Percentiles rank a stretch among this genome's conserved stretches.
Conservation (phyloP, 78 protist genomes). For the Emiliania huxleyi region DNA sequence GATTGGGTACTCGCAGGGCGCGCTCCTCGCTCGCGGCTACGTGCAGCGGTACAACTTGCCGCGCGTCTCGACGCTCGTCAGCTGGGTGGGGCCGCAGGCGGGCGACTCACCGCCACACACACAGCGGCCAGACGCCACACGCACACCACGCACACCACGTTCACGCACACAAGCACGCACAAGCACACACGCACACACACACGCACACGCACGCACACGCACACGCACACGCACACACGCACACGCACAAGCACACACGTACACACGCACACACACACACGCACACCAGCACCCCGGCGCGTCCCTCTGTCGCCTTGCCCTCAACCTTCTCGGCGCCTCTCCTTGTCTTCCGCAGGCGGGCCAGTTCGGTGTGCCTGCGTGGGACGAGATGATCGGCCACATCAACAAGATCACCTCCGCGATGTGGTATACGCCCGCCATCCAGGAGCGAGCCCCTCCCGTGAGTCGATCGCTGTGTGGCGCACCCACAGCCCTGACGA, state of each 20-base stretch:
- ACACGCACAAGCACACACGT: too few relatives aligned
- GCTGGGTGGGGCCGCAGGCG: background rate
- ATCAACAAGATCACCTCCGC: background rate
- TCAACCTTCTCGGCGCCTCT: too few relatives aligned
- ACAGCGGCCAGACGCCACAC: too few relatives aligned
- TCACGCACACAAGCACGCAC: background rate
- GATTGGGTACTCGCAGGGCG: conserved; percentile 22
- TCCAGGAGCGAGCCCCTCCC: background rate
- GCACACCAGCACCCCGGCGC: too few relatives aligned
- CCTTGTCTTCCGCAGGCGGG: too few relatives aligned
- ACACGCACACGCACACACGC: too few relatives aligned
- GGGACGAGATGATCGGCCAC: background rate
- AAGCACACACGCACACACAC: background rate
- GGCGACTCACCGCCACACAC: too few relatives aligned
- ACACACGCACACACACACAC: too few relatives aligned
- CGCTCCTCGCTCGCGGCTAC: background rate
- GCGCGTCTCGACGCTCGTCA: background rate
- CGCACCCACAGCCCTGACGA: too few relatives aligned
- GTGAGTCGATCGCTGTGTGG: too few relatives aligned
- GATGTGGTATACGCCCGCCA: background rate
- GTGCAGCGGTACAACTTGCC: background rate
- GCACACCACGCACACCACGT: background rate
- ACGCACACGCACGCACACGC: background rate
- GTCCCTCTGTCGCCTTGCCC: too few relatives aligned
- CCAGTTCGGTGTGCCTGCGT: background rate